Evolutionary conservation across 2,329 filamentous ascomycete species (phyloP), one percentile per base, ranked within the genome.

Genomic region (Penicillium fuscoglaucum): DNA sequence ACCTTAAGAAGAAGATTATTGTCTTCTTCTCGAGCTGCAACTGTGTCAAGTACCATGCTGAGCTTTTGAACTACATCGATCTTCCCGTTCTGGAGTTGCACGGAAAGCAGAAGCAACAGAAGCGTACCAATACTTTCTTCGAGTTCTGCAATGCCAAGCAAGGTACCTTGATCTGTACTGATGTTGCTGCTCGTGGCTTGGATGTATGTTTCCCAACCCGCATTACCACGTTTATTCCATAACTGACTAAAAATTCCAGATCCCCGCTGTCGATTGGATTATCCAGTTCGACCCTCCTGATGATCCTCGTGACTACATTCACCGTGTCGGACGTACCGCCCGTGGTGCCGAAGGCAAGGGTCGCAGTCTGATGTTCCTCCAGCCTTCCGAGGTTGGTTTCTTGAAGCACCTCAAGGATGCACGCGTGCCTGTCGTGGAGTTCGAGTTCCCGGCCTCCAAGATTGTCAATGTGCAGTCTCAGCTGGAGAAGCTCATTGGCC

Each of bases 121-220:
- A 96, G 77, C 90, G 95, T n/a, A 99, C 95, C 26, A 96, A 96
- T 73, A 96, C 92, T 0, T 99, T 99, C 76, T 99, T 98, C 76
- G 93, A 98, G 74, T 99, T 99, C 74, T 88, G 86, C 71, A 92
- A 93, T 70, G 89, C 93, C 19, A 87, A 87, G 65, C 86, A 90
- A 65, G 95, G 93, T 26, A 96, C 90, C 0, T 78, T 99, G 54
- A 95, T 99, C 67, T 97, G 93, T 79, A 99, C 95, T 0, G 95
- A 99, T 70, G 95, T 99, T 63, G 95, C 95, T 46, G 95, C 95
- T 3, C 84, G 95, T 81, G 95, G 95, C 37, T 84, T 99, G 49
- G 95, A 98, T 83, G 51, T 53, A 47, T 21, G 51, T 37, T 21
- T 2, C 17, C 26, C 35, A n/a, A 21, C 12, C 6, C 28, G 4